phyloP scores from a whole-genome alignment of 495 filamentous ascomycete genomes.

The Parachaetomium inaequale region DNA sequence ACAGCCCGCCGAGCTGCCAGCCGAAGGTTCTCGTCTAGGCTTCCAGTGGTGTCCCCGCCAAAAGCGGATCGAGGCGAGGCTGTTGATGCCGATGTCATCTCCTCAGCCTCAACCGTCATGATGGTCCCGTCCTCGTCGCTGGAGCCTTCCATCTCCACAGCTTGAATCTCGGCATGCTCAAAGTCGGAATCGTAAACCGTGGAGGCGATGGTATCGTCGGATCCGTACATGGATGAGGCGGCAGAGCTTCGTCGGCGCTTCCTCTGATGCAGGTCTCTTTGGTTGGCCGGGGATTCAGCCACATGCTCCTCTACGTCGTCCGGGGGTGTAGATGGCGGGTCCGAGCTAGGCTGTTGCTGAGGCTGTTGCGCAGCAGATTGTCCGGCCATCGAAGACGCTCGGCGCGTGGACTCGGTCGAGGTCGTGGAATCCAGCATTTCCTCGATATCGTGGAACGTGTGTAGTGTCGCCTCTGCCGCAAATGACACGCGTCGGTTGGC shows the following conservation, averaged over 20 bases:
- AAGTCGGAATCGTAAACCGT: conserved; percentile 73
- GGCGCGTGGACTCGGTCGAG: conserved; percentile 71
- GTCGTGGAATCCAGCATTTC: conserved; percentile 82
- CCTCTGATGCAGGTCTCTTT: conserved; percentile 64
- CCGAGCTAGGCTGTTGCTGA: conserved; percentile 36
- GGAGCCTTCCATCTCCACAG: conserved; percentile 52
- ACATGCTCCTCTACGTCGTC: conserved; percentile 59
- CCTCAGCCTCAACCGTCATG: conserved; percentile 67
- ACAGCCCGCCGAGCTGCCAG: conserved; percentile 71
- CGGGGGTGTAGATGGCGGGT: conserved; percentile 62
- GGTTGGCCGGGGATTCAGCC: conserved; percentile 63
- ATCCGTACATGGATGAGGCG: conserved; percentile 55
- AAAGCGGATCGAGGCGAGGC: conserved; percentile 55
- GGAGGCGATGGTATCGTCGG: conserved; percentile 67
- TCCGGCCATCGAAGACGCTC: conserved; percentile 59
- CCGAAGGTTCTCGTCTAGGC: conserved; percentile 71
- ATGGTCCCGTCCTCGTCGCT: conserved; percentile 67
- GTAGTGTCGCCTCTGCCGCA: conserved; percentile 92
- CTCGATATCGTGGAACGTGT: conserved; percentile 96
- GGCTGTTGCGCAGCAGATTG: conserved; percentile 43
- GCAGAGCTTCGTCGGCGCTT: conserved; percentile 64
- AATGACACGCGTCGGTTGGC: conserved; percentile 95
- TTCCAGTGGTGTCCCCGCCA: conserved; percentile 61
- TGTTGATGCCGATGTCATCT: conserved; percentile 64
- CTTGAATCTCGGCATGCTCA: conserved; percentile 53